Base-by-base conservation (phyloP, 2,329 filamentous ascomycete species). In the Penicillium sp. region DNA sequence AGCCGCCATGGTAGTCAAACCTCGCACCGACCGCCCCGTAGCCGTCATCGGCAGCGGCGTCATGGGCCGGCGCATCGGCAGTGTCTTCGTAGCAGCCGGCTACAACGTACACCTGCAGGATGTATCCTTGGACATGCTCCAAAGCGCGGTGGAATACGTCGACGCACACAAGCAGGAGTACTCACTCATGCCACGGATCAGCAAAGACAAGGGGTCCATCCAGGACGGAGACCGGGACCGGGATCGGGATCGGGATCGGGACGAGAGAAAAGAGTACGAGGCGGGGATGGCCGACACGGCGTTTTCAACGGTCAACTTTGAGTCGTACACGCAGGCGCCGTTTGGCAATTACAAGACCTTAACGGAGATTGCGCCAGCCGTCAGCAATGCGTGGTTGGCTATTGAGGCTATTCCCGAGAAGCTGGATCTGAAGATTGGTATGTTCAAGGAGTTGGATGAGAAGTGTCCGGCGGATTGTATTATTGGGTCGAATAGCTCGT, bases 331-430 rank as follows among this genome's bases (percentile, higher is more conserved):
- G 1, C 57, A 72, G 20, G 71, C 71, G 41, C 31, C 56, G 0
- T 61, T 57, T n/a, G 80, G 78, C 0, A 67, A 58, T 1, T 69
- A 74, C 0, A 58, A 67, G 8, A 75, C 73, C 0, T 75, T 78
- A 37, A 70, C 75, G 1, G 75, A 79, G 22, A 65, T 84, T 1
- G 60, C 70, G 6, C 43, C 64, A 0, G 79, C 82, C 0, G 78
- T 84, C 3, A 58, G 70, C 0, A 69, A 81, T 49, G 78, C 82
- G 2, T 86, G 81, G 83, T 71, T 84, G 7, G 79, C 84, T 14
- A 75, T 84, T 52, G 83, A 84, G 69, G 81, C 78, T 14, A 77
- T 84, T 0, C 83, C 82, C 0, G 84, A 84, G 64, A 78, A 75
- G 43, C 70, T 84, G 4, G 66, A 75, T 3, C 63, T 83, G 38